These are phyloP conservation scores for Microsporum audouinii DNA, from an alignment of 2,329 filamentous ascomycete genomes.

Conservation along the genomic window DNA sequence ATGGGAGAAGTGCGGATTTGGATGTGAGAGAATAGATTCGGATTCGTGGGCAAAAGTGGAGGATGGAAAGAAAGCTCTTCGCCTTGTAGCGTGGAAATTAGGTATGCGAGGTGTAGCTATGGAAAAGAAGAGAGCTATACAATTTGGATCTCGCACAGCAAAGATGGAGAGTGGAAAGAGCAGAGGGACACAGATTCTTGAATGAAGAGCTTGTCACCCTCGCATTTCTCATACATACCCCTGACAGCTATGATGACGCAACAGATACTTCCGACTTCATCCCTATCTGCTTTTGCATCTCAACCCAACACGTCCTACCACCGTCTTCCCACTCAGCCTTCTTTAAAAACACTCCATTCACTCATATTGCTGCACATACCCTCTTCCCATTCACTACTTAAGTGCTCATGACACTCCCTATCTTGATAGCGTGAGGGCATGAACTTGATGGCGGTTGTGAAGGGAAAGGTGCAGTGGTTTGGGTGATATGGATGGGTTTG, in stretches of 20 bases:
- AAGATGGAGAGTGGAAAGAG: slow-evolving; percentile 61
- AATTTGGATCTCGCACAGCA: slow-evolving; percentile 70
- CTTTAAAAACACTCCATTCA: neutral
- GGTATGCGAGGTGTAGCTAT: slow-evolving; percentile 59
- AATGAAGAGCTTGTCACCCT: neutral
- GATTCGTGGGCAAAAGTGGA: slow-evolving; percentile 42
- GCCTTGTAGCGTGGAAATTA: slow-evolving; percentile 62
- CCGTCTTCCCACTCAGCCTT: neutral
- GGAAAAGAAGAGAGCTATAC: slow-evolving; percentile 91
- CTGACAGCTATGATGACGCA: slow-evolving; percentile 12
- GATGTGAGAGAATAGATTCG: slow-evolving; percentile 1
- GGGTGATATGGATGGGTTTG: neutral
- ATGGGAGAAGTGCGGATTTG: slow-evolving; percentile 79
- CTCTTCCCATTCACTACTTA: neutral
- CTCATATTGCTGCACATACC: neutral
- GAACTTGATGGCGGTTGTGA: neutral
- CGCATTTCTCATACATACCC: neutral
- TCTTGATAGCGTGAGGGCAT: neutral
- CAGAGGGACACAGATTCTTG: slow-evolving; percentile 53
- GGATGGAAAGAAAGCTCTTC: slow-evolving; percentile 67
- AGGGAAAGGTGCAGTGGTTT: neutral
- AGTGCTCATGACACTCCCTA: neutral
- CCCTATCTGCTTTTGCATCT: neutral
- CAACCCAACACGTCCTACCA: neutral
- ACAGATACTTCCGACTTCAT: slow-evolving; percentile 14